Percentiles rank a stretch among this genome's conserved stretches.
phyloP scores from a whole-genome alignment of 805 yeast species.

The Wickerhamiella vanderwaltii region DNA sequence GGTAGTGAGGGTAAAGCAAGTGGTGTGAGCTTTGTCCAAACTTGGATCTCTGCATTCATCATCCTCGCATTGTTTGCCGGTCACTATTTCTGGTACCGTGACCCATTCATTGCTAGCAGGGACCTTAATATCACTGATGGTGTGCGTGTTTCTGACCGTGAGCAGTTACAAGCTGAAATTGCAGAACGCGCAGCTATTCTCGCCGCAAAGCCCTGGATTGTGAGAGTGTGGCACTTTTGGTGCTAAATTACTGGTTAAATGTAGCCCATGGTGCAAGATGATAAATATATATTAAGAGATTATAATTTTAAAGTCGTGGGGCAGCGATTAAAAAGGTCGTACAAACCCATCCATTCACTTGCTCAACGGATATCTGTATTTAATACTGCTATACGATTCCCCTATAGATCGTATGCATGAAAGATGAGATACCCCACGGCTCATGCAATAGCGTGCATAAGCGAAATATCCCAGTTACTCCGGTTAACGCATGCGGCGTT shows the following conservation, averaged over 20 bases:
- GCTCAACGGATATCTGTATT: too few relatives aligned
- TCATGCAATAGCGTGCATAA: too few relatives aligned
- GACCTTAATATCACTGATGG: constrained; percentile 6
- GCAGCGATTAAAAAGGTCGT: too few relatives aligned
- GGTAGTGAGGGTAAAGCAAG: constrained; percentile 26
- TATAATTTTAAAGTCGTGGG: too few relatives aligned
- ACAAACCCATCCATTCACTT: too few relatives aligned
- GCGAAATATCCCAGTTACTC: too few relatives aligned
- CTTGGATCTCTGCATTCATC: constrained; percentile 37
- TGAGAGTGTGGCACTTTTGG: constrained; percentile 45
- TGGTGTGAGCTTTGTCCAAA: constrained; percentile 38
- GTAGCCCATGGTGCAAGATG: too few relatives aligned
- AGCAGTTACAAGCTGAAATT: constrained; percentile 1
- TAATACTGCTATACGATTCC: too few relatives aligned
- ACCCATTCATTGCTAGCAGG: not conserved
- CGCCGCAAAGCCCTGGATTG: constrained; percentile 35
- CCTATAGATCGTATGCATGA: too few relatives aligned
- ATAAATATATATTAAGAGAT: too few relatives aligned
- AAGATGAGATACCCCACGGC: too few relatives aligned
- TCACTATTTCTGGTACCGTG: constrained; percentile 16
- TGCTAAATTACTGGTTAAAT: constrained; percentile 32
- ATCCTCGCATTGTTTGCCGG: constrained; percentile 16
- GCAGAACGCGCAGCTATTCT: constrained; percentile 36
- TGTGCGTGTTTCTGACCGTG: constrained; percentile 6
- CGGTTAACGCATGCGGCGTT: too few relatives aligned